Evolutionary conservation across 2,329 filamentous ascomycete genomes (phyloP).

Genomic region (Knoxdaviesia proteae): DNA sequence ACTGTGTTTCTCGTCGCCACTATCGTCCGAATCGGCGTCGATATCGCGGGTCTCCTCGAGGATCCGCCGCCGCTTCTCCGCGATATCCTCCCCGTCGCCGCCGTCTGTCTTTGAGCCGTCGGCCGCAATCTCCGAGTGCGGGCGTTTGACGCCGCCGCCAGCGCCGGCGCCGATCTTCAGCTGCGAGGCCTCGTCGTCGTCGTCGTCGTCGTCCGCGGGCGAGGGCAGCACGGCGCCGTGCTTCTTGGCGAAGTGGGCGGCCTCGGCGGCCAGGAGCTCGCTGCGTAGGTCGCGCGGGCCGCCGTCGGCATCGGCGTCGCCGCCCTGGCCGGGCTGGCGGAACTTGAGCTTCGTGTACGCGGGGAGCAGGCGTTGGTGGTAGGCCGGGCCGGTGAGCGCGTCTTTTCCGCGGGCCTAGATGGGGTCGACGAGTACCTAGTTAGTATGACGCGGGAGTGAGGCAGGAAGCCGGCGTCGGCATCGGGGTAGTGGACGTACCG

Average conservation of each 20-base stretch:
- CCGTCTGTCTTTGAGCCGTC: slow-evolving; percentile 4
- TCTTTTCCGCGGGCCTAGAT: slow-evolving; percentile 75
- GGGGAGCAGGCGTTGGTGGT: slow-evolving; percentile 87
- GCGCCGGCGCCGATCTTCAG: slow-evolving; percentile 8
- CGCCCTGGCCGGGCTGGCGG: slow-evolving; percentile 71
- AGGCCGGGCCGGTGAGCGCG: slow-evolving; percentile 75
- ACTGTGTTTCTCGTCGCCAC: slow-evolving; percentile 24
- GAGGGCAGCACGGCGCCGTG: slow-evolving; percentile 34
- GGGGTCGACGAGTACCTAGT: not conserved
- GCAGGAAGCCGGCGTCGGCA: not conserved
- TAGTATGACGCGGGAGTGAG: slow-evolving; percentile 4
- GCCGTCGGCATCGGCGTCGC: slow-evolving; percentile 47
- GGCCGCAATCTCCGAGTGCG: slow-evolving; percentile 12
- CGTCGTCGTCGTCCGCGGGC: slow-evolving; percentile 25
- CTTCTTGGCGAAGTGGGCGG: slow-evolving; percentile 70
- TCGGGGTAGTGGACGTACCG: slow-evolving; percentile 30
- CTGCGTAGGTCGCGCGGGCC: slow-evolving; percentile 59
- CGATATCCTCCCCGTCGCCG: slow-evolving; percentile 40
- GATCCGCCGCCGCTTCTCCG: slow-evolving; percentile 69
- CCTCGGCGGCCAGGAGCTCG: slow-evolving; percentile 76
- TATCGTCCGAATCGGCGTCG: slow-evolving; percentile 51
- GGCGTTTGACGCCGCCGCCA: slow-evolving; percentile 37
- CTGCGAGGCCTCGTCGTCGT: slow-evolving; percentile 17
- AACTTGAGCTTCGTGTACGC: slow-evolving; percentile 87
- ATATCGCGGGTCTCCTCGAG: slow-evolving; percentile 74